These are phyloP conservation scores for Daldinia concentrica DNA, from an alignment of 495 filamentous ascomycete genomes.

Conservation along the genomic window DNA sequence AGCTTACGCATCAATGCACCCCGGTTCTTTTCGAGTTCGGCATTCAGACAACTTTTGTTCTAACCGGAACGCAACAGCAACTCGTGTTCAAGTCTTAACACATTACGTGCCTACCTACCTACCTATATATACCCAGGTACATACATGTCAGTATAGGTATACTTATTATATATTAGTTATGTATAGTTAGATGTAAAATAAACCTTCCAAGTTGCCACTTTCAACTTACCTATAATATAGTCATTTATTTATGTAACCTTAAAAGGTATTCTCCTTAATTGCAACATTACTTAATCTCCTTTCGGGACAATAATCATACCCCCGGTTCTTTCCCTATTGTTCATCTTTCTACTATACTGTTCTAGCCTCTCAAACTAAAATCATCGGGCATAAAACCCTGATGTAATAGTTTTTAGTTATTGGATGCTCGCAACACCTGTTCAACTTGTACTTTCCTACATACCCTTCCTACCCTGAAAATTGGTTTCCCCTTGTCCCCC, in stretches of 20 bases:
- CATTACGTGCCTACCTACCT: too few relatives aligned
- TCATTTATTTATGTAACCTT: too few relatives aligned
- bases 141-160: too few relatives aligned
- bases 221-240: neutral
- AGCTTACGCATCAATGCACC: constrained; percentile 1
- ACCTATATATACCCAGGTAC: too few relatives aligned
- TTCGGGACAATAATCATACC: neutral
- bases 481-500: constrained; percentile 32
- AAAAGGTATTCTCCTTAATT: neutral
- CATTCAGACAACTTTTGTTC: neutral
- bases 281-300: neutral
- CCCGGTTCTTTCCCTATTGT: neutral
- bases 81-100: neutral
- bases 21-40: constrained; percentile 4
- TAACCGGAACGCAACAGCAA: neutral
- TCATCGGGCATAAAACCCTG: neutral
- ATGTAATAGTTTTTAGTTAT: constrained; percentile 6
- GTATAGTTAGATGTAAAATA: neutral
- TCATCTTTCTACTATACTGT: neutral
- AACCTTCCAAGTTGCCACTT: neutral
- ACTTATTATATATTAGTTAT: too few relatives aligned
- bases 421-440: neutral
- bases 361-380: neutral
- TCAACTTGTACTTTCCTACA: constrained; percentile 6
- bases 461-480: constrained; percentile 14